These are phyloP conservation scores for Gossypium rotundifolium DNA, from an alignment of 345 rosid genomes.

Conservation along the genomic window DNA sequence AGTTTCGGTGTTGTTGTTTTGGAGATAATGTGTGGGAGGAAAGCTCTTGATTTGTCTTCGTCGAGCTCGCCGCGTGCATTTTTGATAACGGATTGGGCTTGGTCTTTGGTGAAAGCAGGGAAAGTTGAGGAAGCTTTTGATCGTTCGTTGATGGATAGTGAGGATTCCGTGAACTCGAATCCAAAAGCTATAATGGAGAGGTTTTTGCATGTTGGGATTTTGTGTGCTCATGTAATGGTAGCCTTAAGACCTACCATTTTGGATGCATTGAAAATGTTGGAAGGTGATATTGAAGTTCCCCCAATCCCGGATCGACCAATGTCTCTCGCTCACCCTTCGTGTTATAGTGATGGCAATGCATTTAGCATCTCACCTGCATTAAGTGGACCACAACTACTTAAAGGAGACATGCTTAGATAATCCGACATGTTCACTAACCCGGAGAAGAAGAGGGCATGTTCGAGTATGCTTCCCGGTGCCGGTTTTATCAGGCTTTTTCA, in stretches of 20 bases:
- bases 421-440: not conserved
- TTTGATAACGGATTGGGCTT: conserved; percentile 87
- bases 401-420: conserved; percentile 52
- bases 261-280: conserved; percentile 84
- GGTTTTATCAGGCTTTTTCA: not conserved
- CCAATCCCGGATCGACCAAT: conserved; percentile 33
- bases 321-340: conserved; percentile 39
- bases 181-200: conserved; percentile 81
- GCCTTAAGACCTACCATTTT: conserved; percentile 76
- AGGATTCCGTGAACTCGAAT: conserved; percentile 40
- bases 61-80: conserved; percentile 51
- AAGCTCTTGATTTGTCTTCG: conserved; percentile 68
- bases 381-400: conserved; percentile 37
- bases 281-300: conserved; percentile 87
- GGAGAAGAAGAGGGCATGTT: not conserved
- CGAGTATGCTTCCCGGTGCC: not conserved
- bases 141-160: conserved; percentile 33
- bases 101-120: conserved; percentile 77
- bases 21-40: conserved; percentile 88
- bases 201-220: conserved; percentile 70
- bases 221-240: conserved; percentile 93
- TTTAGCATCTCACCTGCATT: conserved; percentile 54
- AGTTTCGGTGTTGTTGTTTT: conserved; percentile 85
- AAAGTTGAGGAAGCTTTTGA: conserved; percentile 60
- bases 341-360: conserved; percentile 21